These are phyloP conservation scores for Sugiyamaella castrensis DNA, from an alignment of 1,139 yeast species.

Conservation along the genomic window DNA sequence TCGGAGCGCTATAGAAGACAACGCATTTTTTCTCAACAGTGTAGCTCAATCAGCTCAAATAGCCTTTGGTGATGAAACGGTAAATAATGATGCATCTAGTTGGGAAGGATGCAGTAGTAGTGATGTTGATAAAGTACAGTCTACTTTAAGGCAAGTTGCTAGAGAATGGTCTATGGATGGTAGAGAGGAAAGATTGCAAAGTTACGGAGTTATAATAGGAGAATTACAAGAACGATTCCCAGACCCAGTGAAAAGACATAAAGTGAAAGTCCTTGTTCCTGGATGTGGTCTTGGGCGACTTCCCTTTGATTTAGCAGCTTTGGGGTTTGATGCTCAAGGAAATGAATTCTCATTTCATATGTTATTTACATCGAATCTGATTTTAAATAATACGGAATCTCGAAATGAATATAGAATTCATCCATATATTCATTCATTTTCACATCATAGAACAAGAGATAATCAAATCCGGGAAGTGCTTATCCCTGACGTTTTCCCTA, in stretches of 20 bases:
- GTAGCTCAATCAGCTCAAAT: conserved; percentile 49
- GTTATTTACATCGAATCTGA: conserved; percentile 63
- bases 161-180: conserved; percentile 81
- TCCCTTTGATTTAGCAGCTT: conserved; percentile 64
- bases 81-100: conserved; percentile 32
- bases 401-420: conserved; percentile 55
- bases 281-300: conserved; percentile 83
- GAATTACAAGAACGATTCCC: conserved; percentile 49
- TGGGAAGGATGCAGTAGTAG: conserved; percentile 48
- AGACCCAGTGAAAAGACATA: conserved; percentile 25
- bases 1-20: conserved; percentile 47
- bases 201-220: conserved; percentile 47
- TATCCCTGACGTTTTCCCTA: conserved; percentile 43
- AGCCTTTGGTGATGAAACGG: conserved; percentile 46
- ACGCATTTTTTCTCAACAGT: conserved; percentile 45
- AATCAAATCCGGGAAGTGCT: conserved; percentile 53
- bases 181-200: conserved; percentile 46
- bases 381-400: conserved; percentile 56
- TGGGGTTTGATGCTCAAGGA: conserved; percentile 77
- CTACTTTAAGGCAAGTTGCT: conserved; percentile 59
- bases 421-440: conserved; percentile 72
- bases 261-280: conserved; percentile 59
- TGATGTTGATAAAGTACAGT: conserved; percentile 61
- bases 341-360: conserved; percentile 82
- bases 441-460: conserved; percentile 54